Base-by-base conservation (phyloP, 169 alveolate genomes). In the Amoebophrya sp. region DNA sequence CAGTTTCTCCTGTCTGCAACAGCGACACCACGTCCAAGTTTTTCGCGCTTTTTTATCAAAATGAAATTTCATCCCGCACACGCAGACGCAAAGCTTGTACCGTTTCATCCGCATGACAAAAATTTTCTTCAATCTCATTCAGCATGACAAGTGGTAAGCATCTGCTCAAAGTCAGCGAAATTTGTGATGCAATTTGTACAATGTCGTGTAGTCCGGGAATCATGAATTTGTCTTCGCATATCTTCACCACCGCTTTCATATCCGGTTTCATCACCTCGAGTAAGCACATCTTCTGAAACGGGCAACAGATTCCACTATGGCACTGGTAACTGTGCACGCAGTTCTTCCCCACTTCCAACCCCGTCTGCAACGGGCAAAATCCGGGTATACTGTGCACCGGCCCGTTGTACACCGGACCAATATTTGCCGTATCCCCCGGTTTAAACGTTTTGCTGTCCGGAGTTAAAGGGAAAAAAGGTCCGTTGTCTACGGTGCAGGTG, bases 351-450 rank as follows among this genome's bases (percentile, higher is more conserved):
- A 1, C 32, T 25, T 3, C 83, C 10, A 66, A 25, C 29, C 83
- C 83, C 32, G 29, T 66, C n/a, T n/a, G n/a, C 29, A 25, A 0
- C 29, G 83, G 83, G 32, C 83, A 66, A 25, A 66, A 66, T 3
- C 83, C 83, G 83, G 83, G 83, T 0, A 66, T 25, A 25, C 38
- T n/a, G 83, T 66, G 83, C 32, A 66, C 83, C 35, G 83, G 83
- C 29, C 83, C 83, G 10, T 7, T 2, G 35, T 25, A 66, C 38
- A n/a, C 83, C 7, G 83, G 83, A 25, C 83, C 83, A 25, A n/a
- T 18, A 25, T 66, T 66, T 25, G 83, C 10, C 35, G 83, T 66
- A 12, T n/a, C 18, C 83, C 38, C 83, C 38, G 39, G 83, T 2
- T 7, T 41, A 12, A 41, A 41, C 12, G 54, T 41, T 7, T 12